Evolutionary conservation across 768 basidiomycete genomes (phyloP), one percentile per base, ranked within the genome.

Genomic region (Agrocybe pediades): DNA sequence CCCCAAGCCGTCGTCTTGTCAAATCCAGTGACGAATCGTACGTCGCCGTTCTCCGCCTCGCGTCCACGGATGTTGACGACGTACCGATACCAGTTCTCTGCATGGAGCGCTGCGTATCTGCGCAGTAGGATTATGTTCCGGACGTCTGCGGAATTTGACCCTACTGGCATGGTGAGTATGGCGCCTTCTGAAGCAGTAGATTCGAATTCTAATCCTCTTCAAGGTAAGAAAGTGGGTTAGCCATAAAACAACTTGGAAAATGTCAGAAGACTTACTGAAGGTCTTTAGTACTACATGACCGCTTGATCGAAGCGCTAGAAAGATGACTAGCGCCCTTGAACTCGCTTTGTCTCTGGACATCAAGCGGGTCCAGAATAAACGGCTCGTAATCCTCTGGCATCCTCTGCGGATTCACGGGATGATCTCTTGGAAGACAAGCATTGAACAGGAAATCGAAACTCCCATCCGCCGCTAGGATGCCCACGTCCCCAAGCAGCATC

Each of bases 381-480:
- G 55, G 51, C 6, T 8, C 17, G 19, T 59, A 64, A n/a, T 44
- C 46, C 3, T 51, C 51, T 3, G 60, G 62, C 26, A 64, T 49
- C 4, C 42, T 20, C 11, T 43, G 41, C 16, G 49, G 49, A 27
- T 64, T 54, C 16, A 61, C 56, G 2, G 53, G 53, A 48, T 61
- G 49, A 26, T 57, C 48, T 2, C 49, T 41, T 5, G 60, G 55
- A 2, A 53, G 45, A 19, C 50, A 48, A 16, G 61, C 59, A 27
- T 64, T 64, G 50, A 64, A 64, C 6, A 64, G 42, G 40, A 64
- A 64, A 27, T 46, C 53, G 30, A 64, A 64, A 9, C 49, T 41
- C 9, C 62, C 62, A 6, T 33, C 51, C 7, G 46, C 40, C 6
- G 52, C 51, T n/a, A 64, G 51, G 13, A 61, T 47, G 3, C 62